These are phyloP conservation scores for Grammothele lineata DNA, from an alignment of 768 basidiomycete species.

Conservation along the genomic window DNA sequence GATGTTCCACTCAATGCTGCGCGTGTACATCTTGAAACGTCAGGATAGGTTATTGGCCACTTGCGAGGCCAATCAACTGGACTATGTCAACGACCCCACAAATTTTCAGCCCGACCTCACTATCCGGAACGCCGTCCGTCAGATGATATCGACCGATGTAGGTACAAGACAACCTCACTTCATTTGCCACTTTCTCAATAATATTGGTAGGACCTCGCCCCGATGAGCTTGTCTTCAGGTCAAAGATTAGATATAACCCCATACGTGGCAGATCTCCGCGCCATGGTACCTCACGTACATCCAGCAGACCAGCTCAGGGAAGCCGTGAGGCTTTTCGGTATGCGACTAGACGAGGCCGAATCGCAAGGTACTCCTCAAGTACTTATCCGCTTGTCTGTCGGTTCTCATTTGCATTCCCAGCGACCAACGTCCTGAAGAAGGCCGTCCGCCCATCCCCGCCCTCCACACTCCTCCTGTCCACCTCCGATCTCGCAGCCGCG, in stretches of 20 bases:
- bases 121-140: slow-evolving; percentile 68
- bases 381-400: background rate
- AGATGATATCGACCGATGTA: slow-evolving; percentile 29
- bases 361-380: slow-evolving; percentile 44
- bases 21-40: slow-evolving; percentile 1
- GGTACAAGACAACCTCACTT: no score
- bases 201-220: no score
- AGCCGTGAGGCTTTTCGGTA: slow-evolving; percentile 4
- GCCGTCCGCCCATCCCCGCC: slow-evolving; percentile 17
- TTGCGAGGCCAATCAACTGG: slow-evolving; percentile 55
- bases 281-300: background rate
- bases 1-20: background rate
- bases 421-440: slow-evolving; percentile 13
- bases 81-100: slow-evolving; percentile 63
- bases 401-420: slow-evolving; percentile 13
- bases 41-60: slow-evolving; percentile 81
- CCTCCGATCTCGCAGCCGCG: slow-evolving; percentile 6
- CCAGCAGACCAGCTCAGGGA: slow-evolving; percentile 6
- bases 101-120: slow-evolving; percentile 76
- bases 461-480: slow-evolving; percentile 27
- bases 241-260: slow-evolving; percentile 2
- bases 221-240: no score
- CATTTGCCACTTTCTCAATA: background rate
- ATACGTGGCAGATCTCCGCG: slow-evolving; percentile 1
- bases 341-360: slow-evolving; percentile 37